Conservation (phyloP, 2,329 filamentous ascomycete species). For the Diaporthe citriasiana region DNA sequence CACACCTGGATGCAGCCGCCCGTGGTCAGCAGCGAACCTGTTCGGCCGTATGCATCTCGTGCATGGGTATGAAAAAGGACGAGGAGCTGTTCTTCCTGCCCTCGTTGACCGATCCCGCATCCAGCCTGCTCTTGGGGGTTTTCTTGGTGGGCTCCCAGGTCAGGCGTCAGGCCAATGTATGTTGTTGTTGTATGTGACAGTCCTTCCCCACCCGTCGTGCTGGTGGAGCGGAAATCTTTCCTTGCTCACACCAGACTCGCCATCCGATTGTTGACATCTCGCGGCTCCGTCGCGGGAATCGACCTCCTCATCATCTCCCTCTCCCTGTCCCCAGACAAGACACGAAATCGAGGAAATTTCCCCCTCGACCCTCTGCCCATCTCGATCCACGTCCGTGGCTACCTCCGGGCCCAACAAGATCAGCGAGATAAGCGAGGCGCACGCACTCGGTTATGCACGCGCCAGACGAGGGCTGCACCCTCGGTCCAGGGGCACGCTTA, state of each 20-base stretch:
- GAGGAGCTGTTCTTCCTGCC: background rate
- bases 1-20: conserved; percentile 16
- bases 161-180: background rate
- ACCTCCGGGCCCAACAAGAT: background rate
- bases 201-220: background rate
- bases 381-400: background rate
- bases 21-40: conserved; percentile 22
- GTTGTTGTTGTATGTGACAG: background rate
- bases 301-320: background rate
- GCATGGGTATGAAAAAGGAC: background rate
- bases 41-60: conserved; percentile 3
- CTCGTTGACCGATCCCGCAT: background rate
- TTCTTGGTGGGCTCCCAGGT: too few relatives aligned
- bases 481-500: background rate
- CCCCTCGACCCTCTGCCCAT: background rate
- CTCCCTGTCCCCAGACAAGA: background rate
- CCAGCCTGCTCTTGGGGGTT: conserved; percentile 1
- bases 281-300: background rate
- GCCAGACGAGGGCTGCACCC: background rate
- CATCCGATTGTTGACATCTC: background rate
- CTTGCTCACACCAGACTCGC: background rate
- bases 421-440: conserved; percentile 4
- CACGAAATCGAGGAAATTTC: background rate
- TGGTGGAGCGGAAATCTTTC: background rate
- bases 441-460: background rate